phyloP scores from a whole-genome alignment of 192 early-diverging fungal genomes.

The Rhizophagus sp. region DNA sequence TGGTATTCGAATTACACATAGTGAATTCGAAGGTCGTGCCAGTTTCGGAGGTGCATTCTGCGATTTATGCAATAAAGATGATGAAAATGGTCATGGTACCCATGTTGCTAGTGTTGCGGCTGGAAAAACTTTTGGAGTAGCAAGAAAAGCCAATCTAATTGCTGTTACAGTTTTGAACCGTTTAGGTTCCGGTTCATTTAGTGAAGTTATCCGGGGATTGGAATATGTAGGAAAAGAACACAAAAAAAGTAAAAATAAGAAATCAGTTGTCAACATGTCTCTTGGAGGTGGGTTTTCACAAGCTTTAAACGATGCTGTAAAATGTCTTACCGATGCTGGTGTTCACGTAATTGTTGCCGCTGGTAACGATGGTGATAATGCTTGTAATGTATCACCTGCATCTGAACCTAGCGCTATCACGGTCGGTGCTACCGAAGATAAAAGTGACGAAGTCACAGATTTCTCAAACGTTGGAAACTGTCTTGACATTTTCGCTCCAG shows the following conservation, averaged over 20 bases:
- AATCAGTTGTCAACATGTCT: conserved; percentile 38
- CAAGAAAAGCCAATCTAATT: conserved; percentile 58
- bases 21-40: conserved; percentile 92
- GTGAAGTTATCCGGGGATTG: conserved; percentile 66
- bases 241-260: neutral
- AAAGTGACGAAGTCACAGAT: conserved; percentile 69
- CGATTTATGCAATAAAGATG: conserved; percentile 49
- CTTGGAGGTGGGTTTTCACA: conserved; percentile 53
- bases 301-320: conserved; percentile 50
- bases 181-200: conserved; percentile 48
- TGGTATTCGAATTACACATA: conserved; percentile 80
- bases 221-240: conserved; percentile 41
- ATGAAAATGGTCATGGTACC: conserved; percentile 50
- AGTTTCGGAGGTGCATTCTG: conserved; percentile 79
- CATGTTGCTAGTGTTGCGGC: conserved; percentile 50
- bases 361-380: conserved; percentile 65
- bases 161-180: conserved; percentile 64
- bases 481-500: conserved; percentile 93
- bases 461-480: conserved; percentile 90
- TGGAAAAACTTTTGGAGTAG: conserved; percentile 54
- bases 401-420: conserved; percentile 60
- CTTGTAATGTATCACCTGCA: conserved; percentile 63
- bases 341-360: conserved; percentile 77
- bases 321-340: conserved; percentile 56
- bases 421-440: conserved; percentile 78